Evolutionary conservation across 73 alveolate genomes (phyloP).

Genomic region (Blepharisma japonicum): DNA sequence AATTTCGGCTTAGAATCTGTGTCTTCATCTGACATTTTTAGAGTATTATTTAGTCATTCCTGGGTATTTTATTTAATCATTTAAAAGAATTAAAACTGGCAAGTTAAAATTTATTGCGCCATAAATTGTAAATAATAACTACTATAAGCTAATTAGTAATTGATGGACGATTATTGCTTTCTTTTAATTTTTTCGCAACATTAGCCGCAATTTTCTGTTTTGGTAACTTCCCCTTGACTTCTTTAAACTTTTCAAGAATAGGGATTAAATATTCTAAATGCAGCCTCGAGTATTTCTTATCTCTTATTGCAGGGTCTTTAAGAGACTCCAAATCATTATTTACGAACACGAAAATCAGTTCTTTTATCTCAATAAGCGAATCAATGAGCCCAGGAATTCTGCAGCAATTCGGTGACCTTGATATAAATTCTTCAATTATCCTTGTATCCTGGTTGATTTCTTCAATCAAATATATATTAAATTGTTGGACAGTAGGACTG

Average conservation of each 20-base stretch:
- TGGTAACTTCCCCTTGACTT: conserved; percentile 6
- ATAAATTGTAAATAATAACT: too few relatives aligned
- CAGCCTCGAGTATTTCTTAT: conserved; percentile 17
- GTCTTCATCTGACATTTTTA: too few relatives aligned
- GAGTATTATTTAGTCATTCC: too few relatives aligned
- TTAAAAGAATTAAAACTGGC: too few relatives aligned
- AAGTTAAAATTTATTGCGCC: too few relatives aligned
- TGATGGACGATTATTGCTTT: background rate
- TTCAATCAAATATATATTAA: background rate
- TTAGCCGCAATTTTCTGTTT: background rate
- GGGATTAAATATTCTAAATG: background rate
- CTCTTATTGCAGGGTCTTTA: conserved; percentile 1
- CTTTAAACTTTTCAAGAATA: conserved; percentile 25
- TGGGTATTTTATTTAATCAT: too few relatives aligned
- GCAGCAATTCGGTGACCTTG: background rate
- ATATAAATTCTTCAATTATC: background rate
- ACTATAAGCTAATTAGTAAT: too few relatives aligned
- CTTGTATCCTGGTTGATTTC: background rate
- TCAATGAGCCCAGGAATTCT: conserved; percentile 11
- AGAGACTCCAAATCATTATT: conserved; percentile 10
- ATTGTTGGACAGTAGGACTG: background rate
- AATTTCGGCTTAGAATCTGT: too few relatives aligned
- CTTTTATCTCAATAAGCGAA: conserved; percentile 1
- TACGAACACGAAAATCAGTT: background rate
- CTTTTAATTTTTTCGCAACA: conserved; percentile 24